Percentiles rank a stretch among this genome's conserved stretches.
phyloP scores from a whole-genome alignment of 257 asterid species.

The Salvia splendens region DNA sequence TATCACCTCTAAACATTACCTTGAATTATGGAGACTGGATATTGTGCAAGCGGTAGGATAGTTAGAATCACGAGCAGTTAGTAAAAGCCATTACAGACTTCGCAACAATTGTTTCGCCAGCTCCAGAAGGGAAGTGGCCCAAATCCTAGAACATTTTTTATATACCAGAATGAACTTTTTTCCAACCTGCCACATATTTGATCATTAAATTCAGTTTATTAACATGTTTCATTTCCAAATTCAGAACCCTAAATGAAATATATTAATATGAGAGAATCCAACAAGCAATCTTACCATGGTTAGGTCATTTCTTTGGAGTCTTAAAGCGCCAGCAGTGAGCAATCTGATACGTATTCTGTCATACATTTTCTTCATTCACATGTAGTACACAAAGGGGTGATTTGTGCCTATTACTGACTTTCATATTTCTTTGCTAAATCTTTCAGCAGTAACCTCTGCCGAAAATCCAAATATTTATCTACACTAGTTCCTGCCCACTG shows the following conservation, averaged over 20 bases:
- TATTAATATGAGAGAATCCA: constrained; percentile 18
- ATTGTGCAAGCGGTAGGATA: constrained; percentile 24
- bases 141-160: constrained; percentile 20
- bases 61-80: constrained; percentile 36
- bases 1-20: constrained; percentile 32
- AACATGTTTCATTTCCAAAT: constrained; percentile 6
- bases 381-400: constrained; percentile 11
- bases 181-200: constrained; percentile 28
- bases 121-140: constrained; percentile 34
- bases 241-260: constrained; percentile 14
- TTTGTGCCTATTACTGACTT: constrained; percentile 44
- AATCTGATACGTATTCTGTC: constrained; percentile 7
- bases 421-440: constrained; percentile 80
- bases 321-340: constrained; percentile 10
- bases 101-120: constrained; percentile 31
- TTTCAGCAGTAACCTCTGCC: constrained; percentile 78
- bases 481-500: constrained; percentile 95
- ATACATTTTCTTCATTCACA: constrained; percentile 16
- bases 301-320: constrained; percentile 17
- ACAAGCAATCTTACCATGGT: constrained; percentile 33
- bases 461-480: constrained; percentile 81
- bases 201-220: constrained; percentile 8
- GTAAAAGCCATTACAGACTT: constrained; percentile 29
- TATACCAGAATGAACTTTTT: constrained; percentile 11
- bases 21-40: constrained; percentile 25